These are phyloP conservation scores for Leishmania tropica DNA, from an alignment of 208 protist genomes.

Conservation along the genomic window DNA sequence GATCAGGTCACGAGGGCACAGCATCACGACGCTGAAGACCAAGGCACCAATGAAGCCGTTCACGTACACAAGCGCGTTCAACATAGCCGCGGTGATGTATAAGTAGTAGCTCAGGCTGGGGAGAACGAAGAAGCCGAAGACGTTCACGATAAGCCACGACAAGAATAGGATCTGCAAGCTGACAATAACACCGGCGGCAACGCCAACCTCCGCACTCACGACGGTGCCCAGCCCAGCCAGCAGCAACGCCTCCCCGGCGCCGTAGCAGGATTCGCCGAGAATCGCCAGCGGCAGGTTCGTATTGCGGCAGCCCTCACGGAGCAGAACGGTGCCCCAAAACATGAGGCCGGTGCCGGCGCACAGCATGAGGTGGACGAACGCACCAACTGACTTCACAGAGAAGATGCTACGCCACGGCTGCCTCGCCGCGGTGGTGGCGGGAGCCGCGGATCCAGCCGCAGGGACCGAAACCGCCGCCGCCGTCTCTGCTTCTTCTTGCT, in stretches of 20 bases:
- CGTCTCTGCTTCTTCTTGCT: not conserved
- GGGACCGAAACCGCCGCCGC: not conserved
- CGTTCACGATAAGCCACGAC: conserved; percentile 35
- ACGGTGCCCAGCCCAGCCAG: conserved; percentile 24
- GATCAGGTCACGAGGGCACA: conserved; percentile 32
- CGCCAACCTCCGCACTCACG: conserved; percentile 34
- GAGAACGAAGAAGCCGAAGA: conserved; percentile 21
- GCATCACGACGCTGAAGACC: conserved; percentile 31
- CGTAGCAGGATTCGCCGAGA: conserved; percentile 29
- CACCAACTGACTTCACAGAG: conserved; percentile 6
- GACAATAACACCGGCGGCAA: conserved; percentile 32
- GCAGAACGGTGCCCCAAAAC: conserved; percentile 5
- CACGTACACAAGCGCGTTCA: conserved; percentile 19
- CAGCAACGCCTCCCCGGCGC: conserved; percentile 31
- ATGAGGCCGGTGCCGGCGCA: conserved; percentile 12
- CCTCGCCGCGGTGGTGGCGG: not conserved
- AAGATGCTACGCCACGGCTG: not conserved
- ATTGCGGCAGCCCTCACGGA: conserved; percentile 5
- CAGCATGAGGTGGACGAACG: conserved; percentile 24
- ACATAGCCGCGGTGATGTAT: conserved; percentile 24
- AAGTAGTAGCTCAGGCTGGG: conserved; percentile 33
- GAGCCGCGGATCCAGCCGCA: not conserved
- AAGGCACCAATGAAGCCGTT: conserved; percentile 16
- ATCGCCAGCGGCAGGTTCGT: conserved; percentile 13
- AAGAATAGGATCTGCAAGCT: conserved; percentile 27